Conservation (phyloP, 192 early-diverging fungal species). For the Podila verticillata region DNA sequence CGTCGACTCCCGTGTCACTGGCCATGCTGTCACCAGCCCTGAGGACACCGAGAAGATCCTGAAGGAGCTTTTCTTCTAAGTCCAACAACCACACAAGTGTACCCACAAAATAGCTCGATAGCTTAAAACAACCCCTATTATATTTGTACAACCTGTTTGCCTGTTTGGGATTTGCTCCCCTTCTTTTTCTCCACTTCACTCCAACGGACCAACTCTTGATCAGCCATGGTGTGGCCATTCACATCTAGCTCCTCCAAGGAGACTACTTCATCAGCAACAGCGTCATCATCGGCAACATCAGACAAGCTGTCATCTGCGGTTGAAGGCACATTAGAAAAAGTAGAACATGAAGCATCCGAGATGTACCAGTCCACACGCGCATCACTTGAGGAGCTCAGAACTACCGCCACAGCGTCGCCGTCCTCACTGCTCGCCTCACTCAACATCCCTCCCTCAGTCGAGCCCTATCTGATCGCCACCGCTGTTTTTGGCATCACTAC, state of each 20-base stretch:
- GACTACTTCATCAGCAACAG: not conserved
- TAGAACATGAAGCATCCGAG: slow-evolving; percentile 26
- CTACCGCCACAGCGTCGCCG: not conserved
- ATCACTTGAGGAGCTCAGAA: slow-evolving; percentile 11
- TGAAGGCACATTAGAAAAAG: slow-evolving; percentile 15
- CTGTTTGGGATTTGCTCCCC: not conserved
- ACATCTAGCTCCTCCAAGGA: slow-evolving; percentile 21
- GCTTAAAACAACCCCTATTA: too few relatives aligned
- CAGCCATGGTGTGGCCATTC: slow-evolving; percentile 33
- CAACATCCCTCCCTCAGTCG: slow-evolving; percentile 5
- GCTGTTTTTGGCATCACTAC: slow-evolving; percentile 37
- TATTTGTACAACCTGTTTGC: too few relatives aligned
- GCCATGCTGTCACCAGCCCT: slow-evolving; percentile 88
- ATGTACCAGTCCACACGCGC: slow-evolving; percentile 17
- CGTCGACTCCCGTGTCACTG: slow-evolving; percentile 76
- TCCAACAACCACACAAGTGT: not conserved
- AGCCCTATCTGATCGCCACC: slow-evolving; percentile 26
- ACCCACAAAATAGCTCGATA: not conserved
- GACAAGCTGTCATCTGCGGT: not conserved
- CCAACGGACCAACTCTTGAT: not conserved
- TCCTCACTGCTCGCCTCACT: not conserved
- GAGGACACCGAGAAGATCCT: slow-evolving; percentile 85
- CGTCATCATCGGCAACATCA: slow-evolving; percentile 7
- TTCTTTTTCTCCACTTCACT: not conserved
- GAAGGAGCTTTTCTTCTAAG: slow-evolving; percentile 77